Evolutionary conservation across 2,329 filamentous ascomycete species (phyloP).

Genomic region (Ophiostoma perfectum): DNA sequence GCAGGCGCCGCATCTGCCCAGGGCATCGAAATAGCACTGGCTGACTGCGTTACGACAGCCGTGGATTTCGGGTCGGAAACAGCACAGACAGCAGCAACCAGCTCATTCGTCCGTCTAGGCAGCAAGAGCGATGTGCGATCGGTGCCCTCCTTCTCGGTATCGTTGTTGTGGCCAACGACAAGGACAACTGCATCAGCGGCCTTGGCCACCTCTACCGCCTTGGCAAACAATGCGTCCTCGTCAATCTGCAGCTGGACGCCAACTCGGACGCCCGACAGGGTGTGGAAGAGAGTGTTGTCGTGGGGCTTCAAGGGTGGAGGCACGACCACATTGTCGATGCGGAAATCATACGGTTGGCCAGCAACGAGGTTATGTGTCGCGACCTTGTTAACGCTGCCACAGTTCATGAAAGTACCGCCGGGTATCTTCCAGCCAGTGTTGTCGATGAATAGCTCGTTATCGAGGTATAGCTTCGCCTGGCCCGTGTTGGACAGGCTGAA

Average conservation of each 20-base stretch:
- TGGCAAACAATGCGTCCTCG: constrained; percentile 24
- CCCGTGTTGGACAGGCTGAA: constrained; percentile 30
- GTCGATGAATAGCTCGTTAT: constrained; percentile 41
- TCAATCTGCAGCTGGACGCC: constrained; percentile 21
- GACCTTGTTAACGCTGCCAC: constrained; percentile 25
- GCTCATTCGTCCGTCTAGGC: constrained; percentile 23
- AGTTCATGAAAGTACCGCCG: constrained; percentile 32
- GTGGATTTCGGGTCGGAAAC: constrained; percentile 43
- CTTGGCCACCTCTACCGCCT: constrained; percentile 36
- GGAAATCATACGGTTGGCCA: constrained; percentile 21
- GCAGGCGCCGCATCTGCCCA: constrained; percentile 33
- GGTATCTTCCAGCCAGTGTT: constrained; percentile 43
- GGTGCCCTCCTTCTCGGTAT: constrained; percentile 25
- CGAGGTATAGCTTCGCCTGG: constrained; percentile 28
- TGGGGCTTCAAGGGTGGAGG: constrained; percentile 25
- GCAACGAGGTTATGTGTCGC: constrained; percentile 19
- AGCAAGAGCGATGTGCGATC: constrained; percentile 24
- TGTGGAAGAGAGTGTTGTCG: constrained; percentile 30
- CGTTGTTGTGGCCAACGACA: constrained; percentile 30
- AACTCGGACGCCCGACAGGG: constrained; percentile 26
- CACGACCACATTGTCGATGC: constrained; percentile 27
- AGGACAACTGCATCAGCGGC: constrained; percentile 33
- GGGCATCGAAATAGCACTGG: constrained; percentile 68
- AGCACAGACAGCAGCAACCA: constrained; percentile 46
- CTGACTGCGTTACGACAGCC: constrained; percentile 61